Evolutionary conservation across 2,329 filamentous ascomycete genomes (phyloP), one percentile per base, ranked within the genome.

Genomic region (Sporothrix dimorphospora): DNA sequence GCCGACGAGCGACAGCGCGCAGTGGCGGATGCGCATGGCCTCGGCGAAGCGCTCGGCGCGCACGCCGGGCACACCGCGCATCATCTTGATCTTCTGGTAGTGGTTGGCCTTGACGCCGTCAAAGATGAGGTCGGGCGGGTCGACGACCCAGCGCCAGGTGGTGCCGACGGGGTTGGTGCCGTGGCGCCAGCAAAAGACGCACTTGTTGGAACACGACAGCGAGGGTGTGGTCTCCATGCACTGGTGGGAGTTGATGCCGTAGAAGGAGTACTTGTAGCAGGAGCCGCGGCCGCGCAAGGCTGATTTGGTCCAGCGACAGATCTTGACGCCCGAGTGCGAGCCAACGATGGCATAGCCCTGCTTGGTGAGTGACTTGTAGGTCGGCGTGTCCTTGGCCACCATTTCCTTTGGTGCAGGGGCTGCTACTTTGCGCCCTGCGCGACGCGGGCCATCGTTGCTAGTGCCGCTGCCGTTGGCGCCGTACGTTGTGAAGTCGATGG

Each of bases 191-290:
- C 95, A 99, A 81, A 98, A 99, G 76, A 99, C 94, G 81, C 96
- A 98, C 81, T 99, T 98, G 84, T 98, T 98, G 74, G 92, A 96
- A 85, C 95, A 99, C 11, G 94, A 97, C 4, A 99, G 88, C 0
- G 94, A 97, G 0, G 95, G 95, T 0, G 95, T 98, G 1, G 95
- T 95, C 82, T 99, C 95, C 96, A 99, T 99, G 82, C 95, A 99
- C 74, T 97, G 91, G 79, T 99, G 96, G 0, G 94, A 98, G 75
- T 92, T 89, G 81, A 99, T 99, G 66, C 95, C 95, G 81, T 99
- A 99, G 81, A 99, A 97, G 0, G 93, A 97, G 81, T 90, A 98
- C 79, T 99, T 98, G 86, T 99, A 99, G 84, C 95, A 99, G 30
- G 93, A 97, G 4, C 95, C 96, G 53, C 95, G 91, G 14, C 95